Evolutionary conservation across 1,284 basidiomycete genomes (phyloP).

Genomic region (Fomitopsis pinicola): DNA sequence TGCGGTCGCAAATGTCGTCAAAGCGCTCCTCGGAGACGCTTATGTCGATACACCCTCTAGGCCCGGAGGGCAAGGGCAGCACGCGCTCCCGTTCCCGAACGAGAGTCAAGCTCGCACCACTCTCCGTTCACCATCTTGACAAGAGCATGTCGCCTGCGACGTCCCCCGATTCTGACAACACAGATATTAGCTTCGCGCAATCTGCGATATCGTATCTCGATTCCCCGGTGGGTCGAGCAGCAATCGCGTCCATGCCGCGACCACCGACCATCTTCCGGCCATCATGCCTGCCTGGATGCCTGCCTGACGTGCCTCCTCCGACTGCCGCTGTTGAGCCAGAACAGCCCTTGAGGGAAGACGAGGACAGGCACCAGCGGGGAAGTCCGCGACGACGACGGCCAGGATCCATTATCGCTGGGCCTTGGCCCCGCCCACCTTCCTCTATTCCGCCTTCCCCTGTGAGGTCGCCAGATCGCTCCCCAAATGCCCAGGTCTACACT

Average conservation of each 20-base stretch:
- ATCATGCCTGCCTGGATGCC: not conserved
- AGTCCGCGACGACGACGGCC: slow-evolving; percentile 12
- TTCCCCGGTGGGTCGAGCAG: slow-evolving; percentile 32
- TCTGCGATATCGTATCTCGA: slow-evolving; percentile 43
- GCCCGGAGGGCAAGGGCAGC: slow-evolving; percentile 52
- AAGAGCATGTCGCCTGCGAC: slow-evolving; percentile 13
- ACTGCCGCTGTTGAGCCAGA: not conserved
- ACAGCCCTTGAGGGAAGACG: not conserved
- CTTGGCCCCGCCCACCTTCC: slow-evolving; percentile 29
- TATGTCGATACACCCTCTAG: slow-evolving; percentile 28
- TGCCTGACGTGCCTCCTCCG: not conserved
- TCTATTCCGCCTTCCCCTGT: slow-evolving; percentile 15
- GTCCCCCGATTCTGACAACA: slow-evolving; percentile 25
- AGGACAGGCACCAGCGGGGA: not conserved
- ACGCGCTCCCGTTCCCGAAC: slow-evolving; percentile 31
- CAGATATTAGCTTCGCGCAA: slow-evolving; percentile 42
- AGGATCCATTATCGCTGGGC: slow-evolving; percentile 22
- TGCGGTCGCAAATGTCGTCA: not conserved
- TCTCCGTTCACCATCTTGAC: slow-evolving; percentile 14
- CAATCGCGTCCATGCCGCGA: slow-evolving; percentile 17
- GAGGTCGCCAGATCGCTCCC: slow-evolving; percentile 12
- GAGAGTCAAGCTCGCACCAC: slow-evolving; percentile 17
- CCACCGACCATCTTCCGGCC: slow-evolving; percentile 14
- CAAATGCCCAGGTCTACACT: not conserved
- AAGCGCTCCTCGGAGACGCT: slow-evolving; percentile 6